Evolutionary conservation across 306 rosid genomes (phyloP).

Genomic region (Pyrus communis): DNA sequence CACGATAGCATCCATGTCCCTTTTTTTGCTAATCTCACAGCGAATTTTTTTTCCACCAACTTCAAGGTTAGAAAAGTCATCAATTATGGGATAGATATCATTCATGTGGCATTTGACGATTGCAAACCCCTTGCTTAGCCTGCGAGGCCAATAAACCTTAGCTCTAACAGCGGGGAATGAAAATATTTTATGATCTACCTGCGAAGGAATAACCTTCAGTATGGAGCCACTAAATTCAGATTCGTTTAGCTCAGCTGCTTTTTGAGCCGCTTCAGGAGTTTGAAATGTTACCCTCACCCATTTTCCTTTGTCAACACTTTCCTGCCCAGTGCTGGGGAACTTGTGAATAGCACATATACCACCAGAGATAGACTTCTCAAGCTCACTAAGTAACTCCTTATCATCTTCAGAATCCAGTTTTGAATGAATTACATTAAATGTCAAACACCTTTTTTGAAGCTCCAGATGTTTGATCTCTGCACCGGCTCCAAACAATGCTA

Average conservation of each 20-base stretch:
- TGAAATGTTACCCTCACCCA: conserved; percentile 65
- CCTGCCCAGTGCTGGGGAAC: conserved; percentile 36
- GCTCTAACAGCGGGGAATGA: conserved; percentile 76
- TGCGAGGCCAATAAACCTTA: conserved; percentile 76
- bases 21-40: conserved; percentile 44
- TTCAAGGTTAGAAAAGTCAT: conserved; percentile 51
- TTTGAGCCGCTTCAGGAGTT: conserved; percentile 68
- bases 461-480: conserved; percentile 89
- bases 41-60: conserved; percentile 58
- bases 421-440: conserved; percentile 57
- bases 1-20: conserved; percentile 29
- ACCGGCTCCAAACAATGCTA: conserved; percentile 89
- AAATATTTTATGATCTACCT: conserved; percentile 40
- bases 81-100: conserved; percentile 40
- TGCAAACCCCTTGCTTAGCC: conserved; percentile 61
- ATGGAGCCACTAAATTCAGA: conserved; percentile 42
- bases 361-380: conserved; percentile 53
- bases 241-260: conserved; percentile 48
- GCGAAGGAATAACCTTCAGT: conserved; percentile 61
- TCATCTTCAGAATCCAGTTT: conserved; percentile 48
- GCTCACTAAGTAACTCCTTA: conserved; percentile 64
- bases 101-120: conserved; percentile 45
- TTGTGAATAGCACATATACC: conserved; percentile 64
- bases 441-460: conserved; percentile 64
- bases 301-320: conserved; percentile 45